A percentile compares a stretch with the other conserved stretches of the same genome.
These are phyloP conservation scores for Metarhizium humberi DNA, from an alignment of 2,329 filamentous ascomycete genomes.

Conservation along the genomic window DNA sequence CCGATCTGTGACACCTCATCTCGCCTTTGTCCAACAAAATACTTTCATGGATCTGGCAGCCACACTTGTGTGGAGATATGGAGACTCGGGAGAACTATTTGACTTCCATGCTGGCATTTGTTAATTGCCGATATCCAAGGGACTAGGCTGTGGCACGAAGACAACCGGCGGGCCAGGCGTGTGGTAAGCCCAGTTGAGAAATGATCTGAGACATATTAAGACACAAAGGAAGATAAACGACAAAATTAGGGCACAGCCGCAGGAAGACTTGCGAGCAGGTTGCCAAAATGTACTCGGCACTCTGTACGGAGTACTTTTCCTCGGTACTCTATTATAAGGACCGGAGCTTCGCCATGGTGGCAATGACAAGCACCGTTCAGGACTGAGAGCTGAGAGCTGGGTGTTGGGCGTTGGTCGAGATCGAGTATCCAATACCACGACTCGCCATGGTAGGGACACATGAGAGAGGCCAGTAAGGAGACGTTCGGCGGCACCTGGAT, in stretches of 20 bases:
- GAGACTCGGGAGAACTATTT: constrained; percentile 8
- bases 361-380: neutral
- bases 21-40: constrained; percentile 23
- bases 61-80: neutral
- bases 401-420: neutral
- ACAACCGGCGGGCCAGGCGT: constrained; percentile 3
- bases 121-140: constrained; percentile 5
- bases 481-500: neutral
- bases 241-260: neutral
- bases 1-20: constrained; percentile 33
- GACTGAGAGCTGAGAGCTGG: neutral
- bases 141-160: constrained; percentile 7
- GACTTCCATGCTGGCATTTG: neutral
- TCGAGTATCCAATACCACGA: neutral
- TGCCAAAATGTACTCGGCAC: neutral
- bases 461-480: too few species aligned
- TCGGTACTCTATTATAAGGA: neutral
- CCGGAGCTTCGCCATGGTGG: neutral
- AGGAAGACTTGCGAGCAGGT: neutral
- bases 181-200: constrained; percentile 10
- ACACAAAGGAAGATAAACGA: constrained; percentile 10
- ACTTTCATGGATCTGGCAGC: constrained; percentile 3
- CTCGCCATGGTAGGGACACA: neutral
- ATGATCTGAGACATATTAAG: constrained; percentile 15
- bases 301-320: too few species aligned